phyloP scores from a whole-genome alignment of 257 asterid species.

The Leptodermis oblonga region DNA sequence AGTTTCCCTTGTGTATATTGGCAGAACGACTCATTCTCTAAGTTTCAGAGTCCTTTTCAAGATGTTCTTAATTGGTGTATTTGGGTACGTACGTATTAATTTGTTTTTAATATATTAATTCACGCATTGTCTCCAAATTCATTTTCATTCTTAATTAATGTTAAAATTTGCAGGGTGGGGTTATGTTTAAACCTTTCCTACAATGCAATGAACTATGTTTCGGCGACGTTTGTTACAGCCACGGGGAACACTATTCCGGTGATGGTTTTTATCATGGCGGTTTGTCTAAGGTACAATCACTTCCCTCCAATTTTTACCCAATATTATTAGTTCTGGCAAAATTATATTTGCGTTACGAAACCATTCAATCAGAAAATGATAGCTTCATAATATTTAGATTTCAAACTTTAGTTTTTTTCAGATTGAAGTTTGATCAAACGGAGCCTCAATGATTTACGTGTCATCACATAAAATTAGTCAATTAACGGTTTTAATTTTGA shows the following conservation, averaged over 20 bases:
- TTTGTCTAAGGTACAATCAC: conserved; percentile 56
- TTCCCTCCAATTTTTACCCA: too few species aligned
- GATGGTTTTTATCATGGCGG: conserved; percentile 48
- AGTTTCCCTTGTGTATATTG: background rate
- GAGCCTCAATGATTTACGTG: too few species aligned
- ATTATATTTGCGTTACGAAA: background rate
- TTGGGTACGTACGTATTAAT: conserved; percentile 48
- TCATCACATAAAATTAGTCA: too few species aligned
- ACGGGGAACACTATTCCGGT: conserved; percentile 41
- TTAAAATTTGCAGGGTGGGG: conserved; percentile 33
- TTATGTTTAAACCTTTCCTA: conserved; percentile 40
- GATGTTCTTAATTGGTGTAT: conserved; percentile 39
- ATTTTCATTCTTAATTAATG: background rate
- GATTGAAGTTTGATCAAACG: background rate
- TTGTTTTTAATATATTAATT: background rate
- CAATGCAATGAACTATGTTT: conserved; percentile 32
- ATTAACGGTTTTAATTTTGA: too few species aligned
- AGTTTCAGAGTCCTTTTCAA: conserved; percentile 34
- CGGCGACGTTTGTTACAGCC: conserved; percentile 63
- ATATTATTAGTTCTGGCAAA: too few species aligned
- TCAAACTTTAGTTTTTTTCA: background rate
- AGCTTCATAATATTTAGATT: too few species aligned
- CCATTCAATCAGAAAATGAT: too few species aligned
- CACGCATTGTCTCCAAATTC: background rate
- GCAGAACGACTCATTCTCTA: conserved; percentile 37